Conservation (phyloP, 1,139 yeast species). For the Pichia sp. region DNA sequence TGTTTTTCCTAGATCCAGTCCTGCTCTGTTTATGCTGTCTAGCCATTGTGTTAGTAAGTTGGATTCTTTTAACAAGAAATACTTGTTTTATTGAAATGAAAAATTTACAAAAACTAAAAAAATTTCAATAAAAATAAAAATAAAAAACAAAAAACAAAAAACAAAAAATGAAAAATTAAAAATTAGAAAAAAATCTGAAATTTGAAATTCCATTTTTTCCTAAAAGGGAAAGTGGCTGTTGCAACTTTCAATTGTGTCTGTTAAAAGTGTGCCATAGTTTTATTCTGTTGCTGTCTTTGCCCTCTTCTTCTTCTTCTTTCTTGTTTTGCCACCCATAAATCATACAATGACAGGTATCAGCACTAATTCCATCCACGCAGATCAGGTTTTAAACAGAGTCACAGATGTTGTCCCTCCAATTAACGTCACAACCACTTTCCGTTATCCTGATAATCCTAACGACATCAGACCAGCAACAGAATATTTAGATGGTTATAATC, state of each 20-base stretch:
- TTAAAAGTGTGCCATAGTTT: background rate
- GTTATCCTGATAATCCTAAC: slow-evolving; percentile 55
- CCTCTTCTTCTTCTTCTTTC: no score
- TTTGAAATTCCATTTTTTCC: background rate
- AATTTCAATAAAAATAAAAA: background rate
- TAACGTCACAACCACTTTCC: slow-evolving; percentile 72
- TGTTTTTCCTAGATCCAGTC: background rate
- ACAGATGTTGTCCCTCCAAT: slow-evolving; percentile 74
- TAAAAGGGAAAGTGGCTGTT: background rate
- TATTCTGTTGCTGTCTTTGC: background rate
- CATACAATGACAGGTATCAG: slow-evolving; percentile 38
- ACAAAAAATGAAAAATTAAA: background rate
- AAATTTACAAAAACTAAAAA: background rate
- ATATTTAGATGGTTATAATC: slow-evolving; percentile 28
- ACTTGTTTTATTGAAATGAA: background rate
- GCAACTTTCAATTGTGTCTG: background rate
- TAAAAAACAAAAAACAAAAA: background rate
- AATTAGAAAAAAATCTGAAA: background rate
- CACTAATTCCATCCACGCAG: slow-evolving; percentile 58
- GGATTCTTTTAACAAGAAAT: no score
- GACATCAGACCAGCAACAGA: slow-evolving; percentile 37
- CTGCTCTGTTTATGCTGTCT: background rate
- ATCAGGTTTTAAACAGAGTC: slow-evolving; percentile 36
- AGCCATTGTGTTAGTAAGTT: slow-evolving; percentile 1
- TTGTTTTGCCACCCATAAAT: background rate